A percentile compares a stretch with the other conserved stretches of the same genome.
Evolutionary conservation across 179 eudicot genomes (phyloP).

Genomic region (Camellia oleifera): DNA sequence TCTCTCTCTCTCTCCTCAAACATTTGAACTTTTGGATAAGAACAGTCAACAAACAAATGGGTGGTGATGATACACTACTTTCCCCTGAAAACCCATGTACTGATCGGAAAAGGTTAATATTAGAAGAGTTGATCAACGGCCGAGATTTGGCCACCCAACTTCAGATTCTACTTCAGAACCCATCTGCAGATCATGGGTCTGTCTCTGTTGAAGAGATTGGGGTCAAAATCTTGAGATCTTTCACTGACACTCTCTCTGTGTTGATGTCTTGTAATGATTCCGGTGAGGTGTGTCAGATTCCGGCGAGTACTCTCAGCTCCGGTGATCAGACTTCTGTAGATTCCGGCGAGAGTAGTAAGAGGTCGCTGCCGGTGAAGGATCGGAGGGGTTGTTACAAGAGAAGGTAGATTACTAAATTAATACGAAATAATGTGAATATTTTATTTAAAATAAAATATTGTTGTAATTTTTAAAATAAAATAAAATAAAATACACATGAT

Average conservation of each 20-base stretch:
- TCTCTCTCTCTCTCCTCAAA: no score
- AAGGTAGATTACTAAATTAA: constrained; percentile 20
- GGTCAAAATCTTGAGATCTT: constrained; percentile 20
- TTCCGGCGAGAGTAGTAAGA: constrained; percentile 22
- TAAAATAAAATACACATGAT: neutral
- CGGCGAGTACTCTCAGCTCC: neutral
- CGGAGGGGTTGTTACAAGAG: constrained; percentile 40
- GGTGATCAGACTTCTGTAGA: constrained; percentile 13
- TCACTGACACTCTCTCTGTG: constrained; percentile 18
- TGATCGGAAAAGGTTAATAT: constrained; percentile 1
- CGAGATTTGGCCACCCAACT: constrained; percentile 26
- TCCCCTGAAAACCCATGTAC: neutral
- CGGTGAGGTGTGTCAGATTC: constrained; percentile 8
- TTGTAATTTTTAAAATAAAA: no score
- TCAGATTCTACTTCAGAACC: constrained; percentile 14
- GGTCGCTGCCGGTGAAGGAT: constrained; percentile 19
- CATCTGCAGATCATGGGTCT: neutral
- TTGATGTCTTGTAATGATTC: constrained; percentile 15
- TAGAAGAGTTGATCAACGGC: constrained; percentile 20
- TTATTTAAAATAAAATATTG: neutral
- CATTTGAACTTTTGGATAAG: no score
- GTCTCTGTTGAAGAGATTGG: constrained; percentile 18
- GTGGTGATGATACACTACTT: no score
- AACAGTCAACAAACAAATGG: neutral
- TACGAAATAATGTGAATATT: neutral